Conservation (phyloP, 306 rosid species). For the Arachis hypogaea region DNA sequence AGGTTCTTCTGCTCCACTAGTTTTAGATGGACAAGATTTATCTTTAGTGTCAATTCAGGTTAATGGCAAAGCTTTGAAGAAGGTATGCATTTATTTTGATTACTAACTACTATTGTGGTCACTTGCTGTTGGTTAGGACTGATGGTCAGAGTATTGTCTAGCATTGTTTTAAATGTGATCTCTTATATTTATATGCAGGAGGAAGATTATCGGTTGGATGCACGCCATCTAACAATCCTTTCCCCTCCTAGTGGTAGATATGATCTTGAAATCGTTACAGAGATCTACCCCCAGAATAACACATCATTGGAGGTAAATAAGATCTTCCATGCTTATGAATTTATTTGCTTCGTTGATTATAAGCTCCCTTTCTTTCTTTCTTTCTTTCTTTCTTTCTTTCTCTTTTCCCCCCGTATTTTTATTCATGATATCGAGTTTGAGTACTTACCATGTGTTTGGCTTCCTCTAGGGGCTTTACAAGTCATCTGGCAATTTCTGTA, state of each 20-base stretch:
- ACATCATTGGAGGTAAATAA: slow-evolving; percentile 85
- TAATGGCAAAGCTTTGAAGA: slow-evolving; percentile 73
- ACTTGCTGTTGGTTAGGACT: slow-evolving; percentile 14
- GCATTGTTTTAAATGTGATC: slow-evolving; percentile 16
- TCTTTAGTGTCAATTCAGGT: slow-evolving; percentile 67
- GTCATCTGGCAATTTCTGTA: slow-evolving; percentile 94
- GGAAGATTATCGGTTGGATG: slow-evolving; percentile 66
- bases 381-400: not conserved
- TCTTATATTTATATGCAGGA: slow-evolving; percentile 51
- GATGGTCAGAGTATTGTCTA: slow-evolving; percentile 32
- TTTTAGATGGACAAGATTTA: slow-evolving; percentile 77
- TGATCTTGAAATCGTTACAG: slow-evolving; percentile 76
- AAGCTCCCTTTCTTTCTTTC: not conserved
- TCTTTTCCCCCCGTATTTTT: not conserved
- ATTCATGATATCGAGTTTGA: slow-evolving; percentile 12
- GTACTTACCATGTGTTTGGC: slow-evolving; percentile 39
- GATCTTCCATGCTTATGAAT: slow-evolving; percentile 1
- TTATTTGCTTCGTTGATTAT: slow-evolving; percentile 10
- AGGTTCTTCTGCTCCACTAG: slow-evolving; percentile 74
- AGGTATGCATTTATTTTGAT: slow-evolving; percentile 50
- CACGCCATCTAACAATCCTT: slow-evolving; percentile 68
- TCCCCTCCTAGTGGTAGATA: slow-evolving; percentile 78
- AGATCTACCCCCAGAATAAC: slow-evolving; percentile 81
- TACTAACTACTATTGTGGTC: not conserved
- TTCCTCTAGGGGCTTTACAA: slow-evolving; percentile 83